These are phyloP conservation scores for Celoporthe dispersa DNA, from an alignment of 2,329 filamentous ascomycete genomes.

Conservation along the genomic window DNA sequence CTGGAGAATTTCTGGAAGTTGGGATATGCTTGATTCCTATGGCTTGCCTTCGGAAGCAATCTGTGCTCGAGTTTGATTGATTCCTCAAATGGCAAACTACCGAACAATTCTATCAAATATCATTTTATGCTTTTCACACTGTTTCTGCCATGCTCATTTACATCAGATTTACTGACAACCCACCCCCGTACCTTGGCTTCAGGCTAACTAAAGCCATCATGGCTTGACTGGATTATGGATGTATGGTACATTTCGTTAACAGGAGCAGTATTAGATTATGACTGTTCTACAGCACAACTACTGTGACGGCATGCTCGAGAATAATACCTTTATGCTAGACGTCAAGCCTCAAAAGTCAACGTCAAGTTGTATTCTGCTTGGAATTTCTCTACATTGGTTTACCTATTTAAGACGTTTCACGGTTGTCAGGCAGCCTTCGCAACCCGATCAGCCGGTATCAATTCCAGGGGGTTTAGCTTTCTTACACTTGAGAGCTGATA, in stretches of 20 bases:
- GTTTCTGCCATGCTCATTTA: neutral
- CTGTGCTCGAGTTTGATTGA: neutral
- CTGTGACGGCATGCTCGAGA: too few species aligned
- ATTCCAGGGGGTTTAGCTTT: neutral
- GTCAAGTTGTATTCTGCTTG: too few species aligned
- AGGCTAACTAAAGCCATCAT: neutral
- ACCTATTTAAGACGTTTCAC: too few species aligned
- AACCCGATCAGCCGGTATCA: neutral
- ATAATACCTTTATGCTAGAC: too few species aligned
- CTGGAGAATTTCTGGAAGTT: constrained; percentile 52
- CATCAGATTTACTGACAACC: neutral
- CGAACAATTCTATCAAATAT: neutral
- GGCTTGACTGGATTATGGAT: neutral
- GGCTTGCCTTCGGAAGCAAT: too few species aligned
- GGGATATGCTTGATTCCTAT: constrained; percentile 46
- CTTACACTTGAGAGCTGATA: neutral
- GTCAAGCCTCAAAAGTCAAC: too few species aligned
- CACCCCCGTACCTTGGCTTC: constrained; percentile 6
- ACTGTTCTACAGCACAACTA: neutral
- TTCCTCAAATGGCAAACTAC: neutral
- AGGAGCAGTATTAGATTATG: neutral
- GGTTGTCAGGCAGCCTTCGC: too few species aligned
- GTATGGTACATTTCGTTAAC: neutral
- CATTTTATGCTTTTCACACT: neutral
- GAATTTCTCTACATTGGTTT: too few species aligned